Evolutionary conservation across 257 asterid genomes (phyloP), one percentile per base, ranked within the genome.

Genomic region (Solanum dulcamara): DNA sequence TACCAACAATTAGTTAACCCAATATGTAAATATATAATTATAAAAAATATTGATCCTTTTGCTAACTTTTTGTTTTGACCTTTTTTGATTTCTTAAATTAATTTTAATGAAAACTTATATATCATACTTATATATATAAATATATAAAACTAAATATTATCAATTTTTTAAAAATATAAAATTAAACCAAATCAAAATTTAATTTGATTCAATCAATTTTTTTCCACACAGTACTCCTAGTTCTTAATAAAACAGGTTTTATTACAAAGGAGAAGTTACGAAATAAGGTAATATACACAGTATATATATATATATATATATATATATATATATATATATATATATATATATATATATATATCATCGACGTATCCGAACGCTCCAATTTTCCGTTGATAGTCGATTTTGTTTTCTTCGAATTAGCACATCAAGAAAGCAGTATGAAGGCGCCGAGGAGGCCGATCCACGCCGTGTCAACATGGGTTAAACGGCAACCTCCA

Each of bases 401-500:
- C 70, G 70, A 12, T 12, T 2, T 5, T 62, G 26, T 11, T 3
- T 33, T 33, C 35, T 15, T 15, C 22, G 22, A 50, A 50, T 50
- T 2, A 13, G 11, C 72, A 64, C 72, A 5, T 24, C 35, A 71
- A 40, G 35, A 83, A 13, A 81, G 72, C 74, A 85, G 87, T 85
- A 88, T 89, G 90, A 93, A 88, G 94, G 89, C 90, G 87, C 94
- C 97, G 83, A 92, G 81, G 92, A 91, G 92, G 92, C 96, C 97
- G 92, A 92, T 96, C 94, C 96, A 93, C 44, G 93, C 91, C 53
- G 91, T 88, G 66, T 72, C 89, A 86, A 77, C 89, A 81, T 96
- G 99, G 99, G 91, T 94, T 30, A 93, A 93, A 90, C 90, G 99
- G 87, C 99, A 96, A 90, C 99, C 98, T 83, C 96, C 98, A 2